phyloP scores from a whole-genome alignment of 73 alveolate genomes.

The Effrenium voratum region DNA sequence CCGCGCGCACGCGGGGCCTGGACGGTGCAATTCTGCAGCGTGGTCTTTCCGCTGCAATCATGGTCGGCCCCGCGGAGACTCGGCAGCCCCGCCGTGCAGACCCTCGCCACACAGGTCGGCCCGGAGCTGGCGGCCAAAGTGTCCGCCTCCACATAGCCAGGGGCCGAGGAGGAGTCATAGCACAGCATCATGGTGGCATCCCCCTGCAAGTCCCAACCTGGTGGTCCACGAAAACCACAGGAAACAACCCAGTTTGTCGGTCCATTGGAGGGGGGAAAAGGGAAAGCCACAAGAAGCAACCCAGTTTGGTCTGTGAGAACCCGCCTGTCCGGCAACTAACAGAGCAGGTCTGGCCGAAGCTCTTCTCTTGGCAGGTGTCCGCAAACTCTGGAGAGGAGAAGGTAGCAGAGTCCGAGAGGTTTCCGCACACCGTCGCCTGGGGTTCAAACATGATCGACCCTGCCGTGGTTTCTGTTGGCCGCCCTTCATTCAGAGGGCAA shows the following conservation, averaged over 20 bases:
- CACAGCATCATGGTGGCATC: slow-evolving; percentile 11
- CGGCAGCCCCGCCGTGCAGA: not conserved
- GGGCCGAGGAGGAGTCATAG: not conserved
- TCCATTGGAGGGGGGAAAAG: too few species aligned
- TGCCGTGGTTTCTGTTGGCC: too few species aligned
- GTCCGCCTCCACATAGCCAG: not conserved
- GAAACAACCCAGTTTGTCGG: too few species aligned
- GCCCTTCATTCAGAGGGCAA: too few species aligned
- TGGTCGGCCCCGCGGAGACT: not conserved
- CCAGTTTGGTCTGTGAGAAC: too few species aligned
- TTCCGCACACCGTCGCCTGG: not conserved
- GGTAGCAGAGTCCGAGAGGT: not conserved
- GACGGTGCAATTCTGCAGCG: not conserved
- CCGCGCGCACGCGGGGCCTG: too few species aligned
- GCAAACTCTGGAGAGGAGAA: not conserved
- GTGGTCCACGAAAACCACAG: too few species aligned
- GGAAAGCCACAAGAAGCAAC: too few species aligned
- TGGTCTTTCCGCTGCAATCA: not conserved
- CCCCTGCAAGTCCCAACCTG: slow-evolving; percentile 42
- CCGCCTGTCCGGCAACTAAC: slow-evolving; percentile 2
- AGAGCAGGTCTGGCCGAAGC: slow-evolving; percentile 18
- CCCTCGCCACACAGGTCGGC: not conserved
- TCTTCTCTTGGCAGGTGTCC: not conserved
- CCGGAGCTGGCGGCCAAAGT: not conserved
- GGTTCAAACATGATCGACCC: not conserved